Conservation (phyloP, 2,329 filamentous ascomycete genomes). For the Scytalidium sp. region DNA sequence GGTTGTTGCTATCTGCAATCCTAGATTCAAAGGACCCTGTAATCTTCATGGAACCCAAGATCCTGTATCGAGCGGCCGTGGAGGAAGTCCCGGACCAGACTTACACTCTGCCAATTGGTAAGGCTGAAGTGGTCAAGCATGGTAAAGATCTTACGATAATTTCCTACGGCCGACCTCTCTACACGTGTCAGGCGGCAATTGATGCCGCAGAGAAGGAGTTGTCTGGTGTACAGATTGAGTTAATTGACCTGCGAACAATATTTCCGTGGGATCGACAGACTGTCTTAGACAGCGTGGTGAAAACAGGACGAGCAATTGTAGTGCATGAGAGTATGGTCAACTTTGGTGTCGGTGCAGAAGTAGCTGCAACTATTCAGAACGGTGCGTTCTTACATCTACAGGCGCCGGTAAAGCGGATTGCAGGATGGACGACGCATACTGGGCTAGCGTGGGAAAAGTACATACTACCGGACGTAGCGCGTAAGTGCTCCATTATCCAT, state of each 20-base stretch:
- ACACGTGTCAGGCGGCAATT: slow-evolving; percentile 77
- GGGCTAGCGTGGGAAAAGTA: slow-evolving; percentile 78
- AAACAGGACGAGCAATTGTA: slow-evolving; percentile 82
- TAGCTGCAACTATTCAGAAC: slow-evolving; percentile 85
- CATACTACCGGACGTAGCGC: slow-evolving; percentile 79
- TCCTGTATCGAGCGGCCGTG: slow-evolving; percentile 85
- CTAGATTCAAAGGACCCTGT: slow-evolving; percentile 82
- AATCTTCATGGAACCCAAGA: slow-evolving; percentile 92
- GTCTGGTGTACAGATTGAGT: slow-evolving; percentile 73
- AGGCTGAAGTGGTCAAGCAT: slow-evolving; percentile 78
- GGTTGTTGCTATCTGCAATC: slow-evolving; percentile 71
- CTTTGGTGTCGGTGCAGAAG: slow-evolving; percentile 82
- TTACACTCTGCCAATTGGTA: slow-evolving; percentile 79
- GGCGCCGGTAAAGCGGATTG: slow-evolving; percentile 79
- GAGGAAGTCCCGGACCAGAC: slow-evolving; percentile 82
- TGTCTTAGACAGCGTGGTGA: slow-evolving; percentile 77
- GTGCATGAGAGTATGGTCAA: slow-evolving; percentile 94
- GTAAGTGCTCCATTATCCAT: no score
- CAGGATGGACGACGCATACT: slow-evolving; percentile 86
- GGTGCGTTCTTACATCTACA: slow-evolving; percentile 80
- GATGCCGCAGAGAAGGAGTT: slow-evolving; percentile 71
- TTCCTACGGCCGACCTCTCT: slow-evolving; percentile 87
- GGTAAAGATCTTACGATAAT: slow-evolving; percentile 81
- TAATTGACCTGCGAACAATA: slow-evolving; percentile 84
- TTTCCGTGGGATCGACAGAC: slow-evolving; percentile 90